phyloP scores from a whole-genome alignment of 2,329 filamentous ascomycete genomes.

The Trichocomaceae sp. region DNA sequence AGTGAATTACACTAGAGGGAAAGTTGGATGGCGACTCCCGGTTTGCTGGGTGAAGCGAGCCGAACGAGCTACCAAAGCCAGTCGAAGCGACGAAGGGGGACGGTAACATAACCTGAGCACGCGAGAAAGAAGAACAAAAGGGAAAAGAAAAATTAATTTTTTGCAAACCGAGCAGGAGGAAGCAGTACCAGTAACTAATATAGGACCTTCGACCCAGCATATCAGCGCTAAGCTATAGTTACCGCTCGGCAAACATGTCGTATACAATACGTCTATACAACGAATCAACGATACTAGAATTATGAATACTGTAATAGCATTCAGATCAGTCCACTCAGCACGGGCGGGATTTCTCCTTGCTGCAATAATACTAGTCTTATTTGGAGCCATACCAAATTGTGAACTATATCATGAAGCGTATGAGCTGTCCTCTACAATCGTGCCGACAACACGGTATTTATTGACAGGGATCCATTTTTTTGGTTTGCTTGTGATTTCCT shows the following conservation, averaged over 20 bases:
- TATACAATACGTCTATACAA: not conserved
- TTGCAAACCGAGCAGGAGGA: not conserved
- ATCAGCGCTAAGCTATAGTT: not conserved
- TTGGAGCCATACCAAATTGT: not conserved
- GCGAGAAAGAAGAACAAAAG: slow-evolving; percentile 8
- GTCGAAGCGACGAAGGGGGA: slow-evolving; percentile 6
- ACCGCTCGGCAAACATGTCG: not conserved
- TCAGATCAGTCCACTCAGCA: not conserved
- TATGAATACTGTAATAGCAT: not conserved
- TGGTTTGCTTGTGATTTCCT: not conserved
- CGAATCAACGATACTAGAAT: not conserved
- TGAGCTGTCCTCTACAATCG: slow-evolving; percentile 8
- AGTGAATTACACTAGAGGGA: not conserved
- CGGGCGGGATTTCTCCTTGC: not conserved
- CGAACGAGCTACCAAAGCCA: not conserved
- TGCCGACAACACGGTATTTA: not conserved
- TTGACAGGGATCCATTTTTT: not conserved
- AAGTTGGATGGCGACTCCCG: not conserved
- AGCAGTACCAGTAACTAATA: not conserved
- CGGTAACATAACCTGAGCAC: not conserved
- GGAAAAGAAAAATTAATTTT: slow-evolving; percentile 4
- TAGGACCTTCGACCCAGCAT: not conserved
- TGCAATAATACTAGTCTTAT: slow-evolving; percentile 9
- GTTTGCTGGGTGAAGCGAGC: not conserved
- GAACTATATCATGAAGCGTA: slow-evolving; percentile 2